A percentile compares a stretch with the other conserved stretches of the same genome.
Evolutionary conservation across 441 rosid genomes (phyloP).

Genomic region (Erysimum cheiri): DNA sequence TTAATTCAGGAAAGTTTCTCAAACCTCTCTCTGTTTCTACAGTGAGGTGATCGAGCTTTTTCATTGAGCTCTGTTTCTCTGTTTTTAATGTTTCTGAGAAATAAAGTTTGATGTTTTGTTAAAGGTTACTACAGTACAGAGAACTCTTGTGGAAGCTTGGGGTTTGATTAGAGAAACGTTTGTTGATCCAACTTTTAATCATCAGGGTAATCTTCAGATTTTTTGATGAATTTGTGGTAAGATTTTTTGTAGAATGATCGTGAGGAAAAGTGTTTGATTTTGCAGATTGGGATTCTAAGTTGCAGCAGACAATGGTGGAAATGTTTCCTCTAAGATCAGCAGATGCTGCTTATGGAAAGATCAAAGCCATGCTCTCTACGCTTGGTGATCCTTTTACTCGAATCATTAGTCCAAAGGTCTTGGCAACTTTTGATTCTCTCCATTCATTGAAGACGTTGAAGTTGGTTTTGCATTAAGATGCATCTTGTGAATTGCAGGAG

Average conservation of each 20-base stretch:
- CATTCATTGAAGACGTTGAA: not conserved
- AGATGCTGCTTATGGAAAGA: slow-evolving; percentile 78
- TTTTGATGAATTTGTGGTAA: not conserved
- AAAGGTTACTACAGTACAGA: slow-evolving; percentile 87
- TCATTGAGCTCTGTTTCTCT: slow-evolving; percentile 28
- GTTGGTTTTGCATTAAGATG: not conserved
- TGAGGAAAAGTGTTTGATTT: slow-evolving; percentile 3
- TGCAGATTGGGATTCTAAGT: slow-evolving; percentile 87
- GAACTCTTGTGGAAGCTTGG: slow-evolving; percentile 95
- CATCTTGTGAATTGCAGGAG: slow-evolving; percentile 55
- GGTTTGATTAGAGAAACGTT: slow-evolving; percentile 91
- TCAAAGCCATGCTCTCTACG: slow-evolving; percentile 86
- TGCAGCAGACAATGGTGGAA: slow-evolving; percentile 93
- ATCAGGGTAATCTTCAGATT: slow-evolving; percentile 62
- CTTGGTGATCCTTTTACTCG: slow-evolving; percentile 96
- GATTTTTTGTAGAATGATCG: slow-evolving; percentile 3
- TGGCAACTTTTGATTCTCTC: not conserved
- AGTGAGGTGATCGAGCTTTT: slow-evolving; percentile 55
- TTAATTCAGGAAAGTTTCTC: no score
- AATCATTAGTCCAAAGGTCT: slow-evolving; percentile 87
- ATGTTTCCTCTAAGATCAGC: slow-evolving; percentile 88
- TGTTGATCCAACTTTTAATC: slow-evolving; percentile 83
- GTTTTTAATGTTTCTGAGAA: slow-evolving; percentile 9
- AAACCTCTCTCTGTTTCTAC: no score
- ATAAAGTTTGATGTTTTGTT: slow-evolving; percentile 24